A percentile compares a stretch with the other conserved stretches of the same genome.
These are phyloP conservation scores for Magnaporthales sp. DNA, from an alignment of 2,329 filamentous ascomycete species.

Conservation along the genomic window DNA sequence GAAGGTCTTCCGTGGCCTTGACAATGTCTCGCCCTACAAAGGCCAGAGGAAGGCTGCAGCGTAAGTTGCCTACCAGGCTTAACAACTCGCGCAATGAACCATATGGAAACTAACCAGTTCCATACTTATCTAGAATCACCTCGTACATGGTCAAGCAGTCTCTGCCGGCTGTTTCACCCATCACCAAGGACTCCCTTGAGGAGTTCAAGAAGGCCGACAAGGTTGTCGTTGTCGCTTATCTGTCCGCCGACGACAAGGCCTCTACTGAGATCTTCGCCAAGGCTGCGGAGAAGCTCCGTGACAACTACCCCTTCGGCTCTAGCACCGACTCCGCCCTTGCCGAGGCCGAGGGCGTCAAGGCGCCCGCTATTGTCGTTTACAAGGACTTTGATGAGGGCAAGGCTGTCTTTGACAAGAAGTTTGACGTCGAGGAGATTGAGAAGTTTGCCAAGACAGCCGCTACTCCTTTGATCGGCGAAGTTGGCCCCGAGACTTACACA, in stretches of 20 bases:
- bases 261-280: slow-evolving; percentile 78
- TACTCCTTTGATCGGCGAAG: slow-evolving; percentile 87
- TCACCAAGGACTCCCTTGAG: slow-evolving; percentile 75
- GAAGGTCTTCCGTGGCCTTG: slow-evolving; percentile 92
- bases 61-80: slow-evolving; percentile 31
- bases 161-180: slow-evolving; percentile 78
- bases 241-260: slow-evolving; percentile 70
- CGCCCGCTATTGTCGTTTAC: slow-evolving; percentile 86
- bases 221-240: slow-evolving; percentile 87
- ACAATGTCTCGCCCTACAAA: slow-evolving; percentile 73
- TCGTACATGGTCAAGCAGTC: slow-evolving; percentile 98
- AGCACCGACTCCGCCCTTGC: slow-evolving; percentile 77
- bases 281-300: slow-evolving; percentile 68
- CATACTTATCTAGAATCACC: slow-evolving; percentile 38
- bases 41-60: slow-evolving; percentile 82
- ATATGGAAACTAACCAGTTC: not conserved
- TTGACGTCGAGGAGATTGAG: slow-evolving; percentile 71
- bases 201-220: slow-evolving; percentile 98
- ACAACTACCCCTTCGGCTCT: slow-evolving; percentile 87
- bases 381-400: slow-evolving; percentile 98
- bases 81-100: not conserved
- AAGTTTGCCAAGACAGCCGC: slow-evolving; percentile 77
- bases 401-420: slow-evolving; percentile 70
- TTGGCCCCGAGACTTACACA: slow-evolving; percentile 93
- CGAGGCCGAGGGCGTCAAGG: slow-evolving; percentile 81